These are phyloP conservation scores for Vickermania spadyakhi DNA, from an alignment of 208 protist species.

Conservation along the genomic window DNA sequence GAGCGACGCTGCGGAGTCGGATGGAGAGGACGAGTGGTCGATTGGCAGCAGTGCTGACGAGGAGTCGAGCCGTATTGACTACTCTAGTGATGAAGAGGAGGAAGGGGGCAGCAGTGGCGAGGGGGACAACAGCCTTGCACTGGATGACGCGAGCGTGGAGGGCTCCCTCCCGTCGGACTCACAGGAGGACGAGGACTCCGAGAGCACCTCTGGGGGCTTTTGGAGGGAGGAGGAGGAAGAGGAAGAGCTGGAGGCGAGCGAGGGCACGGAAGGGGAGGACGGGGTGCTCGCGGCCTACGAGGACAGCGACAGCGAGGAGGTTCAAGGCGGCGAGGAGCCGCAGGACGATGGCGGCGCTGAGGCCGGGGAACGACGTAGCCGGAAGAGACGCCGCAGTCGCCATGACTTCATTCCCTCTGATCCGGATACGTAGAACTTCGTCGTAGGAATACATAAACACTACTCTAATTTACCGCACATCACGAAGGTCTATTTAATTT, in stretches of 20 bases:
- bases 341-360: background rate
- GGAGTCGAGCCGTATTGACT: background rate
- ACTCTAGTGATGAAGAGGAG: background rate
- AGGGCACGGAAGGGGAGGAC: background rate
- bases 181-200: background rate
- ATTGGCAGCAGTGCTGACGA: conserved; percentile 12
- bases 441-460: background rate
- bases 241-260: background rate
- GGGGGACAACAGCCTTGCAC: background rate
- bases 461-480: background rate
- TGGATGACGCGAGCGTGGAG: too few species aligned
- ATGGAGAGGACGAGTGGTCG: conserved; percentile 19
- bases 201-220: background rate
- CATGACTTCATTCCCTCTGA: background rate
- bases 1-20: conserved; percentile 37
- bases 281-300: background rate
- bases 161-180: background rate
- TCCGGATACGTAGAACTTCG: background rate
- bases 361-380: background rate
- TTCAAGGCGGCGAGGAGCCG: background rate
- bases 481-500: background rate
- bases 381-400: background rate
- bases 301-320: background rate
- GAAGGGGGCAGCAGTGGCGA: background rate
- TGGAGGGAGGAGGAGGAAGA: background rate